Percentiles rank a stretch among this genome's conserved stretches.
These are phyloP conservation scores for Phaffomyces opuntiae DNA, from an alignment of 805 yeast genomes.

Conservation along the genomic window DNA sequence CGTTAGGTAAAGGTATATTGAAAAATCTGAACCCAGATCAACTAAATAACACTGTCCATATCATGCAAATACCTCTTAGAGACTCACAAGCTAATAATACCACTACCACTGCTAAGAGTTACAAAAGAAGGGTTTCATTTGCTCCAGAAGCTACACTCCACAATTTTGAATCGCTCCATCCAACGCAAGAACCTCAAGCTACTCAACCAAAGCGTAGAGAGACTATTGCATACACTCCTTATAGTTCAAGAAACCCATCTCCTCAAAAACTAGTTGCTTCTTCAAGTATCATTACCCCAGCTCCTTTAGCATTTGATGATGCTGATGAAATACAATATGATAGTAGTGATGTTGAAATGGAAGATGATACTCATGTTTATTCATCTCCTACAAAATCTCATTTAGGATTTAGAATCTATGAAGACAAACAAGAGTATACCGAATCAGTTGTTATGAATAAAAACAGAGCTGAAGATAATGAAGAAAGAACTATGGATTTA, in stretches of 20 bases:
- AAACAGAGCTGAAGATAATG: conserved; percentile 7
- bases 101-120: conserved; percentile 9
- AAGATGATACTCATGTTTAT: conserved; percentile 18
- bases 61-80: conserved; percentile 14
- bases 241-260: conserved; percentile 3
- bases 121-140: conserved; percentile 24
- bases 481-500: conserved; percentile 23
- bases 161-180: conserved; percentile 19
- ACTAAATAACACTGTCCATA: conserved; percentile 12
- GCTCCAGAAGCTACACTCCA: conserved; percentile 26
- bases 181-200: neutral
- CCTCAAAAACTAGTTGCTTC: conserved; percentile 4
- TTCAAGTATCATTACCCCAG: too few species aligned
- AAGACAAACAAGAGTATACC: conserved; percentile 14
- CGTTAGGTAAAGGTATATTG: conserved; percentile 19
- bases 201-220: conserved; percentile 11
- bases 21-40: conserved; percentile 10
- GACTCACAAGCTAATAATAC: conserved; percentile 6
- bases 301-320: conserved; percentile 2
- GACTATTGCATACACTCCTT: conserved; percentile 21
- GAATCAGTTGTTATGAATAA: conserved; percentile 18
- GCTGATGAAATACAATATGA: conserved; percentile 18
- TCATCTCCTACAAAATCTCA: conserved; percentile 15
- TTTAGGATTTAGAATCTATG: conserved; percentile 14
- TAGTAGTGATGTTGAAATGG: conserved; percentile 24